Conservation (phyloP, 306 rosid species). For the Cucurbita argyrosperma region DNA sequence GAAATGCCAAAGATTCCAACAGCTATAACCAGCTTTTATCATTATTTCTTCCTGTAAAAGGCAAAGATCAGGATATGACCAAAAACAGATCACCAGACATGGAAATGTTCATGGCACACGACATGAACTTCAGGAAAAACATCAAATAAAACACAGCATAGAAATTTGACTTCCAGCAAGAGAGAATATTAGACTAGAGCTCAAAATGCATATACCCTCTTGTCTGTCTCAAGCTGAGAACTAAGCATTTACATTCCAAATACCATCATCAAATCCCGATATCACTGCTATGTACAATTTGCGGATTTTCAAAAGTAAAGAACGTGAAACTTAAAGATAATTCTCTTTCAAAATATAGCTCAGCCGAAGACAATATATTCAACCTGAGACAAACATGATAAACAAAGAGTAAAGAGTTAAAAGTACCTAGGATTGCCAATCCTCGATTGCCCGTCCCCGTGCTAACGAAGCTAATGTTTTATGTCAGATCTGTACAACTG, state of each 20-base stretch:
- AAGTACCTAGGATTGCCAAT: constrained; percentile 7
- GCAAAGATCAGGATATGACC: background rate
- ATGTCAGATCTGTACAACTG: constrained; percentile 61
- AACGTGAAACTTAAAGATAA: background rate
- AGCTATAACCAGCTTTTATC: background rate
- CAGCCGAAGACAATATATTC: constrained; percentile 3
- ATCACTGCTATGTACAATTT: constrained; percentile 11
- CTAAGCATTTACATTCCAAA: constrained; percentile 7
- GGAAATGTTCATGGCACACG: background rate
- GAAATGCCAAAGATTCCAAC: background rate
- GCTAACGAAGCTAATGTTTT: constrained; percentile 22
- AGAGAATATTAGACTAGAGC: background rate
- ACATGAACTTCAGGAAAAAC: background rate
- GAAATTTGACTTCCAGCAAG: background rate
- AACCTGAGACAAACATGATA: constrained; percentile 5
- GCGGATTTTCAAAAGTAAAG: background rate
- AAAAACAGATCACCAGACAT: background rate
- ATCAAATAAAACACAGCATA: background rate
- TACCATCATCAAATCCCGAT: background rate
- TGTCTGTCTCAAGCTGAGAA: background rate
- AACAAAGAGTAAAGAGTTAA: constrained; percentile 6
- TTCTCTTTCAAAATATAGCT: constrained; percentile 7
- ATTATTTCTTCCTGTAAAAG: background rate
- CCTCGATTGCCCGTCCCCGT: constrained; percentile 23
- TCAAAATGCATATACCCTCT: background rate